A percentile compares a stretch with the other conserved stretches of the same genome.
Conservation (phyloP, 441 rosid species). For the Syzygium malaccense region DNA sequence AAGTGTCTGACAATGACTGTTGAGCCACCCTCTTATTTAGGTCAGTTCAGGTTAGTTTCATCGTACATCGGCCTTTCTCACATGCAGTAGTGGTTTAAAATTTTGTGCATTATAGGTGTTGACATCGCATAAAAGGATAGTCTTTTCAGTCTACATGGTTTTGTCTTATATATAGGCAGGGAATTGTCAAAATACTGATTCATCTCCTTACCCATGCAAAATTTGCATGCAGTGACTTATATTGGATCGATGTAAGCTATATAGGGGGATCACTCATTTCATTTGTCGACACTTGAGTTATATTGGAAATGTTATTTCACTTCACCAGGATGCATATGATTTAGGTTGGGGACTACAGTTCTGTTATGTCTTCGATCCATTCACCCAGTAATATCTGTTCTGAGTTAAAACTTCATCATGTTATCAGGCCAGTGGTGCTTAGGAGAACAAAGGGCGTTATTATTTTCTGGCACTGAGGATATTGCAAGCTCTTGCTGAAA, state of each 20-base stretch:
- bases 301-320: not conserved
- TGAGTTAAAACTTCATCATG: not conserved
- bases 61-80: not conserved
- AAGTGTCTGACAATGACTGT: not conserved
- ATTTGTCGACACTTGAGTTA: not conserved
- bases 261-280: not conserved
- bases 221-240: not conserved
- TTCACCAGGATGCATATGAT: not conserved
- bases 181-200: not conserved
- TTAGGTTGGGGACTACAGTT: not conserved
- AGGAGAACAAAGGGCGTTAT: not conserved
- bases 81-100: not conserved
- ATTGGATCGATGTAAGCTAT: not conserved
- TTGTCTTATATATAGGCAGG: not conserved
- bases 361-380: not conserved
- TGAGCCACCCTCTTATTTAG: not conserved
- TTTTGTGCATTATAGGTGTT: not conserved
- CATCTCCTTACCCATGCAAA: not conserved
- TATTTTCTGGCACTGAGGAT: not conserved
- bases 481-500: not conserved
- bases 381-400: not conserved
- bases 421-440: not conserved
- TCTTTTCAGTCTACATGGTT: not conserved
- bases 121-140: not conserved
- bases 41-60: not conserved